Conservation (phyloP, 176 grass and related monocot genomes). For the Leersia perrieri region DNA sequence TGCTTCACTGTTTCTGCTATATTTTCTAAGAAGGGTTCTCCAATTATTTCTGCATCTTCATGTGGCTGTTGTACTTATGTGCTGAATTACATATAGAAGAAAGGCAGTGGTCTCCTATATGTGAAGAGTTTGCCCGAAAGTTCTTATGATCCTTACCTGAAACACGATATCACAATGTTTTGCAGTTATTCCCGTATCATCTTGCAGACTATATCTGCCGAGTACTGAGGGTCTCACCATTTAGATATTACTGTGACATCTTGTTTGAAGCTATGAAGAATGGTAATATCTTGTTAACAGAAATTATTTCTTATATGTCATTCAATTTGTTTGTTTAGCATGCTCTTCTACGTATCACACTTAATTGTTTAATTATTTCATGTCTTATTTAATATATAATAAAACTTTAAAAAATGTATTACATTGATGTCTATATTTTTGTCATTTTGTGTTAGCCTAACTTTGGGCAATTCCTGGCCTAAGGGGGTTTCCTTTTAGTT, state of each 20-base stretch:
- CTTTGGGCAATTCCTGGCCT: background rate
- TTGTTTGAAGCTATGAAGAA: constrained; percentile 96
- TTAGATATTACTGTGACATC: constrained; percentile 98
- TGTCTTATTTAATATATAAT: constrained; percentile 11
- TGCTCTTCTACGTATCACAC: background rate
- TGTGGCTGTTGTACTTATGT: background rate
- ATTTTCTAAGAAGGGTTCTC: constrained; percentile 4
- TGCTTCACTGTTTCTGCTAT: background rate
- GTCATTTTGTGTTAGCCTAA: background rate
- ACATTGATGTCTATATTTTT: constrained; percentile 22
- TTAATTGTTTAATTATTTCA: constrained; percentile 3
- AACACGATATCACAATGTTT: constrained; percentile 23
- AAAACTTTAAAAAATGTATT: background rate
- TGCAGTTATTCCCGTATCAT: constrained; percentile 97
- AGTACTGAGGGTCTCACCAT: constrained; percentile 78
- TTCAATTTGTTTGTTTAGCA: constrained; percentile 25
- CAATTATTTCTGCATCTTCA: background rate
- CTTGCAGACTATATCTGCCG: constrained; percentile 95
- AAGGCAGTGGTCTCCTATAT: background rate
- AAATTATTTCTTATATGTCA: background rate
- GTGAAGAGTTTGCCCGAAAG: background rate
- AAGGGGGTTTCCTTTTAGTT: background rate
- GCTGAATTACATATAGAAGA: background rate
- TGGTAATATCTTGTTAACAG: constrained; percentile 51
- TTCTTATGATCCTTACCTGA: constrained; percentile 19